Percentiles rank a stretch among this genome's conserved stretches.
phyloP scores from a whole-genome alignment of 306 rosid species.

The Prunus armeniaca region DNA sequence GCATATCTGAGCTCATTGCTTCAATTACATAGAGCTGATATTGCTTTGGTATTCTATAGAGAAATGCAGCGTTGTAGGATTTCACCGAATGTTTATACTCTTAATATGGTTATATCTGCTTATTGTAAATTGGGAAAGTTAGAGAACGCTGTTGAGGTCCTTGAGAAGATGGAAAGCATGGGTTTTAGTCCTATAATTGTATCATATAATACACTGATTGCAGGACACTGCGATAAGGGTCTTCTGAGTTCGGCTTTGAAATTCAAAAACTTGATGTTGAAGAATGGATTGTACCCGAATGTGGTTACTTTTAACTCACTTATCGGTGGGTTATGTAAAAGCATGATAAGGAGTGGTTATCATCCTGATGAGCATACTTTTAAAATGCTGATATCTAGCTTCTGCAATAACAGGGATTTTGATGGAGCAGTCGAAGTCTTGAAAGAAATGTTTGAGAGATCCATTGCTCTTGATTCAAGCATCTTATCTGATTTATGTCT shows the following conservation, averaged over 20 bases:
- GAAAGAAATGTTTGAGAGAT: slow-evolving; percentile 64
- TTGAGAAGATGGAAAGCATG: slow-evolving; percentile 59
- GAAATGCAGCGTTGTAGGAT: slow-evolving; percentile 48
- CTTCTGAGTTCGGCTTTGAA: slow-evolving; percentile 53
- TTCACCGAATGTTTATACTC: slow-evolving; percentile 59
- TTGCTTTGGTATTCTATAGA: slow-evolving; percentile 48
- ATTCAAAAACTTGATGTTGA: slow-evolving; percentile 51
- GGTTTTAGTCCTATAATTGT: slow-evolving; percentile 61
- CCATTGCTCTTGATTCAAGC: slow-evolving; percentile 41
- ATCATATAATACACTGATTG: slow-evolving; percentile 64
- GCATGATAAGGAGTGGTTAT: slow-evolving; percentile 69
- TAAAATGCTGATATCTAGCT: slow-evolving; percentile 47
- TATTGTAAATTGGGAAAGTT: slow-evolving; percentile 61
- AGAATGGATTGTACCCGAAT: slow-evolving; percentile 51
- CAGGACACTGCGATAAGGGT: slow-evolving; percentile 71
- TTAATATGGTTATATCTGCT: slow-evolving; percentile 68
- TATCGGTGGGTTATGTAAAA: too few relatives aligned
- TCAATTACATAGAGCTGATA: slow-evolving; percentile 47
- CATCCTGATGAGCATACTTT: slow-evolving; percentile 55
- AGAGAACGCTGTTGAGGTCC: slow-evolving; percentile 48
- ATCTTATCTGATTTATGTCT: slow-evolving; percentile 44
- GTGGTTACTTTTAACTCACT: slow-evolving; percentile 70
- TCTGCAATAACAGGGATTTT: slow-evolving; percentile 62
- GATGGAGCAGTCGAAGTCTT: slow-evolving; percentile 67
- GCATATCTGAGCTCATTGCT: slow-evolving; percentile 67